Conservation (phyloP, 2,329 filamentous ascomycete genomes). For the Alternaria conjuncta region DNA sequence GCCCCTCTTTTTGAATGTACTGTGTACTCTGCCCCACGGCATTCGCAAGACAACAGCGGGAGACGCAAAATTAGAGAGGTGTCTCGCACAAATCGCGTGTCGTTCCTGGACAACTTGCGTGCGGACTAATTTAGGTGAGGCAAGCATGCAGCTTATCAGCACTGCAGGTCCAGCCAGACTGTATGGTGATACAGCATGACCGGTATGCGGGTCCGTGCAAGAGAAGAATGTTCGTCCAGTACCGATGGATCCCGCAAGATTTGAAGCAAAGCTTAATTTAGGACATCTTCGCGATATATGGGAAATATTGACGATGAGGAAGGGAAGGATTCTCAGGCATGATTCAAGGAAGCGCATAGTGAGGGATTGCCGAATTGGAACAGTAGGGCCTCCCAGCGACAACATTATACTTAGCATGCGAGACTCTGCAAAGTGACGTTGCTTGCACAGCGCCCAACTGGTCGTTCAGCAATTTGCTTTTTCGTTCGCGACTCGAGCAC, state of each 20-base stretch:
- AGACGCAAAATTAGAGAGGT: not conserved
- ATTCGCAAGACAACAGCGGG: conserved; percentile 18
- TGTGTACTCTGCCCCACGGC: not conserved
- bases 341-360: not conserved
- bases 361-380: not conserved
- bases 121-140: not conserved
- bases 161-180: not conserved
- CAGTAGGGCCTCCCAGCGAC: not conserved
- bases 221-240: not conserved
- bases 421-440: not conserved
- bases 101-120: not conserved
- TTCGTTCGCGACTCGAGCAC: not conserved
- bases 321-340: not conserved
- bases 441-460: not conserved
- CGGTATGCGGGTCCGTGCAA: not conserved
- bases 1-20: conserved; percentile 5
- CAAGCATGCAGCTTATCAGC: not conserved
- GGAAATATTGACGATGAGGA: not conserved
- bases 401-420: not conserved
- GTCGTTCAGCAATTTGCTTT: not conserved
- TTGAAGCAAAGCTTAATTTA: not conserved
- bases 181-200: not conserved
- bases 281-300: not conserved
- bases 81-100: conserved; percentile 18
- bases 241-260: not conserved